Evolutionary conservation across 768 basidiomycete genomes (phyloP).

Genomic region (Psilocybe cubensis): DNA sequence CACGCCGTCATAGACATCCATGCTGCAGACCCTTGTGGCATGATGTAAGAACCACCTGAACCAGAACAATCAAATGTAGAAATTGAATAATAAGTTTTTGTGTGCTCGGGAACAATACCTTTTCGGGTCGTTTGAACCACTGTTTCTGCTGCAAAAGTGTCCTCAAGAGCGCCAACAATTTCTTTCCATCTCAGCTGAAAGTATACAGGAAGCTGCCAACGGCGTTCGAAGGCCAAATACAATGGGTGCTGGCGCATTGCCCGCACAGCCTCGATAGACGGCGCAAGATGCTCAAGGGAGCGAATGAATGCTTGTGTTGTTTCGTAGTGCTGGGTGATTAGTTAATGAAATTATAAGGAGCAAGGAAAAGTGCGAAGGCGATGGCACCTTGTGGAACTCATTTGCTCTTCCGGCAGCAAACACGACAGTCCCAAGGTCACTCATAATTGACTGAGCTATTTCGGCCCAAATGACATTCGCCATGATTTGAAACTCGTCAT

Average conservation of each 20-base stretch:
- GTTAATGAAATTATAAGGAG: not conserved
- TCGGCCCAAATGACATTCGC: slow-evolving; percentile 91
- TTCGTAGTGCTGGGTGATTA: slow-evolving; percentile 69
- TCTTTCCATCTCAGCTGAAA: slow-evolving; percentile 98
- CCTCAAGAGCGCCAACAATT: slow-evolving; percentile 79
- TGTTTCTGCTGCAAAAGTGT: slow-evolving; percentile 48
- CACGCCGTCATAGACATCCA: slow-evolving; percentile 78
- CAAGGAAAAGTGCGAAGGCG: not conserved
- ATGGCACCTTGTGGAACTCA: slow-evolving; percentile 79
- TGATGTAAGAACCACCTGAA: slow-evolving; percentile 25
- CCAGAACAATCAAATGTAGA: slow-evolving; percentile 1
- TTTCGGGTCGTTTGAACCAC: slow-evolving; percentile 44
- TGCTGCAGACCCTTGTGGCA: slow-evolving; percentile 62
- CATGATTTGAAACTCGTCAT: slow-evolving; percentile 77
- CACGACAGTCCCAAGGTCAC: slow-evolving; percentile 79
- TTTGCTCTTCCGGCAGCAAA: slow-evolving; percentile 93
- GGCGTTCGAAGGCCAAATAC: slow-evolving; percentile 72
- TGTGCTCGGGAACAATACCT: slow-evolving; percentile 34
- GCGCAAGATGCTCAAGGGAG: slow-evolving; percentile 81
- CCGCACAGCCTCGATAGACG: slow-evolving; percentile 70
- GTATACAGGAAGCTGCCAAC: slow-evolving; percentile 97
- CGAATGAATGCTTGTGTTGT: slow-evolving; percentile 82
- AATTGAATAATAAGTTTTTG: not conserved
- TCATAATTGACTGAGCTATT: slow-evolving; percentile 77
- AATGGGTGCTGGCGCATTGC: slow-evolving; percentile 74